phyloP scores from a whole-genome alignment of 805 yeast species.

The Candida glaebosa region DNA sequence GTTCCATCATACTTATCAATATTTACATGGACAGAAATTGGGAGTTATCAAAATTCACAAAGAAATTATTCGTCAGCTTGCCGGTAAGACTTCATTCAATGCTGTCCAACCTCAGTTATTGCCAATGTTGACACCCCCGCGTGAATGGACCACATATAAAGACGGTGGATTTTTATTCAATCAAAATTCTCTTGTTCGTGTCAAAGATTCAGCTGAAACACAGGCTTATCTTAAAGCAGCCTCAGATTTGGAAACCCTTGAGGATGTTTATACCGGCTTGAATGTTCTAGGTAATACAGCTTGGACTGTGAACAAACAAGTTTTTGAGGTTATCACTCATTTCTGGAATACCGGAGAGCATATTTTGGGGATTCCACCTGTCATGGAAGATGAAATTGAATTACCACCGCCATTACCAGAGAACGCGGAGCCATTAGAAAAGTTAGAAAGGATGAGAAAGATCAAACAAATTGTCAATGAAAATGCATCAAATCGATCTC shows the following conservation, averaged over 20 bases:
- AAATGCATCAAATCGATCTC: constrained; percentile 69
- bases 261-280: constrained; percentile 70
- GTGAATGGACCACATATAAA: constrained; percentile 79
- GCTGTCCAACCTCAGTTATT: constrained; percentile 79
- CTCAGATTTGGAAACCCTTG: constrained; percentile 61
- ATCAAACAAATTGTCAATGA: constrained; percentile 57
- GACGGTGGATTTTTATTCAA: constrained; percentile 82
- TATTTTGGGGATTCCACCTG: constrained; percentile 68
- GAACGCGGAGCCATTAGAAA: constrained; percentile 68
- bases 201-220: constrained; percentile 86
- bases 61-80: constrained; percentile 59
- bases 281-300: constrained; percentile 84
- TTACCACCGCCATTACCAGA: constrained; percentile 51
- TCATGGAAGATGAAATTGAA: constrained; percentile 39
- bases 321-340: constrained; percentile 65
- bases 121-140: constrained; percentile 92
- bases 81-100: constrained; percentile 60
- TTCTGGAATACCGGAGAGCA: constrained; percentile 85
- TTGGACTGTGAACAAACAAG: constrained; percentile 82
- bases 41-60: constrained; percentile 81
- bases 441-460: constrained; percentile 63
- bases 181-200: constrained; percentile 63
- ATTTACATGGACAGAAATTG: constrained; percentile 68
- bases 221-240: constrained; percentile 85
- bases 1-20: constrained; percentile 83